Percentiles rank a stretch among this genome's conserved stretches.
These are phyloP conservation scores for Apostasia shenzhenica DNA, from an alignment of 106 monocot genomes.

Conservation along the genomic window DNA sequence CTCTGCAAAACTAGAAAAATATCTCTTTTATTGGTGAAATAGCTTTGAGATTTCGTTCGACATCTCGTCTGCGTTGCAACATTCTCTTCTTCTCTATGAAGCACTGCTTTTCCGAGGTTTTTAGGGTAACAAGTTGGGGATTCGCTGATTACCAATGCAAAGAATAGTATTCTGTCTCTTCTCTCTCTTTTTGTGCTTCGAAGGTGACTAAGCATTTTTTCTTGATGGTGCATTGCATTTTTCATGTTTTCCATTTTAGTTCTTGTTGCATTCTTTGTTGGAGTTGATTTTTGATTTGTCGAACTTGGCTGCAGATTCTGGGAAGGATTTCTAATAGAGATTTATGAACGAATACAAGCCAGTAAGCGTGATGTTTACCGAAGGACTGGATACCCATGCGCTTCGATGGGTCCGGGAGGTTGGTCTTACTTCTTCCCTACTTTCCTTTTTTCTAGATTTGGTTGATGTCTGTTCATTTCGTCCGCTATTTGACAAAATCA, in stretches of 20 bases:
- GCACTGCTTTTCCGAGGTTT: not conserved
- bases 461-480: not conserved
- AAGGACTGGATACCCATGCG: slow-evolving; percentile 36
- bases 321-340: slow-evolving; percentile 1
- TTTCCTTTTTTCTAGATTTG: not conserved
- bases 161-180: not conserved
- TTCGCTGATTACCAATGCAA: not conserved
- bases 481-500: not conserved
- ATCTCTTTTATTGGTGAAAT: not conserved
- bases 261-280: not conserved
- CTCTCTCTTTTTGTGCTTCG: slow-evolving; percentile 4
- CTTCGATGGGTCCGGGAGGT: slow-evolving; percentile 49
- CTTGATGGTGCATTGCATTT: slow-evolving; percentile 9
- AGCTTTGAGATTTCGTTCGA: not conserved
- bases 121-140: not conserved
- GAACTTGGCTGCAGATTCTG: slow-evolving; percentile 3
- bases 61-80: not conserved
- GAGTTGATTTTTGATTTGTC: not conserved
- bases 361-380: slow-evolving; percentile 34
- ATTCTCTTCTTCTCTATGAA: not conserved
- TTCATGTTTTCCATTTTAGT: not conserved
- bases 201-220: not conserved
- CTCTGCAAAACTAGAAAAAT: slow-evolving; percentile 6
- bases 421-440: not conserved
- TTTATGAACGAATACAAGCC: slow-evolving; percentile 8